phyloP scores from a whole-genome alignment of 192 early-diverging fungal species.

The Phycomyces blakesleeanus region DNA sequence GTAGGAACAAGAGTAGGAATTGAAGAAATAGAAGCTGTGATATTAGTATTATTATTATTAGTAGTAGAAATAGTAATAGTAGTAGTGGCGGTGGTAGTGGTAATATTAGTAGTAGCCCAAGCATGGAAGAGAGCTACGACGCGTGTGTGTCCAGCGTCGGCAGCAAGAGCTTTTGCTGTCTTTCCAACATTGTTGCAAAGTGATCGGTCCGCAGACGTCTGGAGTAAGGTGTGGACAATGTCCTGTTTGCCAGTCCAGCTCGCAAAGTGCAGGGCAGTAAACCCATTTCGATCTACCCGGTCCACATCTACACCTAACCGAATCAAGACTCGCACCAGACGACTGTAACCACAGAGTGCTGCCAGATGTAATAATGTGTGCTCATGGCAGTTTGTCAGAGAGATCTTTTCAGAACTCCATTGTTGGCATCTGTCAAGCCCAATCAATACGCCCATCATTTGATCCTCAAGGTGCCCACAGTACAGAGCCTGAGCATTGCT shows the following conservation, averaged over 20 bases:
- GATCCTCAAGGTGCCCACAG: background rate
- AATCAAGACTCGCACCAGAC: slow-evolving; percentile 33
- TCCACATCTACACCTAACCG: slow-evolving; percentile 33
- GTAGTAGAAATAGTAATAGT: background rate
- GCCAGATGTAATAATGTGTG: slow-evolving; percentile 53
- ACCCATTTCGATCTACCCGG: slow-evolving; percentile 46
- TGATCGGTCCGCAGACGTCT: slow-evolving; percentile 22
- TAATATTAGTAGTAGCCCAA: background rate
- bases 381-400: slow-evolving; percentile 10
- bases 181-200: slow-evolving; percentile 27
- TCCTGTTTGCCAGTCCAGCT: slow-evolving; percentile 50
- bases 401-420: background rate
- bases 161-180: slow-evolving; percentile 17
- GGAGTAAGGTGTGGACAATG: slow-evolving; percentile 40
- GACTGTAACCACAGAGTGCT: slow-evolving; percentile 45
- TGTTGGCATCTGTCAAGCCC: background rate
- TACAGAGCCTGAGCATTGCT: background rate
- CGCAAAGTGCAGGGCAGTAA: slow-evolving; percentile 59
- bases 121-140: slow-evolving; percentile 10
- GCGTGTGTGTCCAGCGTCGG: slow-evolving; percentile 11
- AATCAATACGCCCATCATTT: background rate
- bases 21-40: no score
- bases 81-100: background rate
- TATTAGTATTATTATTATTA: no score
- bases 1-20: no score